These are phyloP conservation scores for Hypsizygus marmoreus DNA, from an alignment of 768 basidiomycete species.

Conservation along the genomic window DNA sequence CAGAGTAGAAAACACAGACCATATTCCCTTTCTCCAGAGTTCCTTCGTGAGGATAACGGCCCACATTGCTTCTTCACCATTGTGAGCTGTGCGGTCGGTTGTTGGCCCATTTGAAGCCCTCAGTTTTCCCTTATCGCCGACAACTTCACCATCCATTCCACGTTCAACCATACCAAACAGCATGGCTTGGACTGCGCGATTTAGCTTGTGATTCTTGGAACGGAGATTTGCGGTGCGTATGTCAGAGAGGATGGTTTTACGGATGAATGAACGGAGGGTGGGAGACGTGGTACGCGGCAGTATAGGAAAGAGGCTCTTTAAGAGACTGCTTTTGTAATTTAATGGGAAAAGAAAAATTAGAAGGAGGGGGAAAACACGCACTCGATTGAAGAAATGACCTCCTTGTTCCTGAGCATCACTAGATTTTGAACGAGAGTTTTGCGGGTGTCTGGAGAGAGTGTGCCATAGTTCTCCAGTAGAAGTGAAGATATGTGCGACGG, in stretches of 20 bases:
- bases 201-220: constrained; percentile 93
- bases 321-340: constrained; percentile 67
- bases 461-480: constrained; percentile 76
- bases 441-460: constrained; percentile 77
- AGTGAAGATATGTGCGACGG: constrained; percentile 78
- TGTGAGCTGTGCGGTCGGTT: constrained; percentile 39
- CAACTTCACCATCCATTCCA: constrained; percentile 80
- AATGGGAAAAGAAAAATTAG: not conserved
- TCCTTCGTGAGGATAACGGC: constrained; percentile 93
- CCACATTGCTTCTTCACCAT: constrained; percentile 94
- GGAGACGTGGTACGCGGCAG: constrained; percentile 93
- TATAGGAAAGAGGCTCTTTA: constrained; percentile 91
- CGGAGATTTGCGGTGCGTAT: constrained; percentile 88
- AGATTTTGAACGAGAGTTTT: constrained; percentile 87
- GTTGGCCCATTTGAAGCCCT: constrained; percentile 41
- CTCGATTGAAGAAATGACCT: constrained; percentile 92
- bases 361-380: constrained; percentile 39
- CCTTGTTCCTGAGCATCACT: constrained; percentile 91
- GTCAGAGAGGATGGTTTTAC: constrained; percentile 91
- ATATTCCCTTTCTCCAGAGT: constrained; percentile 90
- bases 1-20: constrained; percentile 43
- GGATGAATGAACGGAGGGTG: constrained; percentile 80
- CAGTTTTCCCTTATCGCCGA: constrained; percentile 84
- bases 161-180: constrained; percentile 95
- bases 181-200: constrained; percentile 93